Percentiles rank a stretch among this genome's conserved stretches.
These are phyloP conservation scores for Sporothrix schenckii DNA, from an alignment of 2,329 filamentous ascomycete species.

Conservation along the genomic window DNA sequence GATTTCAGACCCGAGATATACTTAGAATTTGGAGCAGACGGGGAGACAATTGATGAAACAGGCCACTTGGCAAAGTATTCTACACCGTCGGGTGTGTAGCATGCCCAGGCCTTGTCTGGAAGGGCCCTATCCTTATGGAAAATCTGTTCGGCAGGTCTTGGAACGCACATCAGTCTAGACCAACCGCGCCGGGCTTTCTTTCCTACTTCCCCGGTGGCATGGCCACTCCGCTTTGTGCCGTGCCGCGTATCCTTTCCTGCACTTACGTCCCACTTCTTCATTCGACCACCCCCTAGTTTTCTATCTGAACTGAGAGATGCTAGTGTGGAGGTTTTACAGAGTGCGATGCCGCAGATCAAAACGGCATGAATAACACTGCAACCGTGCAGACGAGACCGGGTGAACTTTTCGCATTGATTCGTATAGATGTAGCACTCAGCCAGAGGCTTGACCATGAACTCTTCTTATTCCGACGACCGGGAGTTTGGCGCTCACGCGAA, in stretches of 20 bases:
- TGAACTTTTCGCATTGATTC: not conserved
- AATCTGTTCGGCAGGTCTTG: not conserved
- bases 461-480: not conserved
- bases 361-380: not conserved
- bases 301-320: no score
- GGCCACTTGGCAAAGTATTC: not conserved
- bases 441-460: not conserved
- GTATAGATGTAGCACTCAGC: not conserved
- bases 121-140: not conserved
- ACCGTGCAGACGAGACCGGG: not conserved
- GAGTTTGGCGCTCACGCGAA: not conserved
- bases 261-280: not conserved
- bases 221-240: conserved; percentile 11
- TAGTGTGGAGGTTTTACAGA: no score
- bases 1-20: not conserved
- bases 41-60: not conserved
- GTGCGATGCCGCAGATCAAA: not conserved
- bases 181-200: conserved; percentile 46
- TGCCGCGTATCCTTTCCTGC: not conserved
- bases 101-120: not conserved
- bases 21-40: no score
- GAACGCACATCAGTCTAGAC: conserved; percentile 47
- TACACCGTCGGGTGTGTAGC: not conserved
- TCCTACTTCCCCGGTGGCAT: conserved; percentile 43
- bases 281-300: not conserved